Percentiles rank a stretch among this genome's conserved stretches.
Evolutionary conservation across 345 rosid genomes (phyloP).

Genomic region (Adansonia digitata): DNA sequence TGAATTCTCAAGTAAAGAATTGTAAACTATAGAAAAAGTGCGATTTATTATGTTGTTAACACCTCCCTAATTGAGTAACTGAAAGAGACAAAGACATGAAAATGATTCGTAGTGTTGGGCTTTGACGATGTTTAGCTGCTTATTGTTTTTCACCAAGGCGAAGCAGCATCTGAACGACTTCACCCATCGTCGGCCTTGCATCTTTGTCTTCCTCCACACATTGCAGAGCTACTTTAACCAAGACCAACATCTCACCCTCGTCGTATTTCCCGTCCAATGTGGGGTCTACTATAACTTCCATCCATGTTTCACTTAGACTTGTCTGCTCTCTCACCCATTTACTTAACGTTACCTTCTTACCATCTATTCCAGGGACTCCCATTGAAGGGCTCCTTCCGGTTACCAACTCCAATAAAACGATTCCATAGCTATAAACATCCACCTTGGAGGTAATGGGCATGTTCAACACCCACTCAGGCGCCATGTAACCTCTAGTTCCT

Average conservation of each 20-base stretch:
- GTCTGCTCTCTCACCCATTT: slow-evolving; percentile 9
- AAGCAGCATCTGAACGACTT: slow-evolving; percentile 25
- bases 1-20: no score
- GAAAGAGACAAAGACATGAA: neutral
- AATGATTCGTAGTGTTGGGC: no score
- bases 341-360: neutral
- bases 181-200: slow-evolving; percentile 27
- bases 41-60: neutral
- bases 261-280: slow-evolving; percentile 8
- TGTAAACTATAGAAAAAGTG: neutral
- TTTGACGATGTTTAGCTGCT: neutral
- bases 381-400: neutral
- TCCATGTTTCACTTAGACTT: slow-evolving; percentile 6
- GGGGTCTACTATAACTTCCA: slow-evolving; percentile 16
- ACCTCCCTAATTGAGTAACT: neutral
- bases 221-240: slow-evolving; percentile 22
- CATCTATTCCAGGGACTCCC: neutral
- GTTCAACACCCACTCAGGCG: slow-evolving; percentile 25
- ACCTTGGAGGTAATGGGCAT: slow-evolving; percentile 34
- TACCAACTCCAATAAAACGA: slow-evolving; percentile 34
- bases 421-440: slow-evolving; percentile 38
- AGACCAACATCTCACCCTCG: neutral
- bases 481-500: slow-evolving; percentile 31
- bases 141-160: neutral
- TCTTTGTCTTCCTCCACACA: slow-evolving; percentile 25